Evolutionary conservation across 768 basidiomycete species (phyloP), one percentile per base, ranked within the genome.

Genomic region (Chalciporus pseudorubinellus): DNA sequence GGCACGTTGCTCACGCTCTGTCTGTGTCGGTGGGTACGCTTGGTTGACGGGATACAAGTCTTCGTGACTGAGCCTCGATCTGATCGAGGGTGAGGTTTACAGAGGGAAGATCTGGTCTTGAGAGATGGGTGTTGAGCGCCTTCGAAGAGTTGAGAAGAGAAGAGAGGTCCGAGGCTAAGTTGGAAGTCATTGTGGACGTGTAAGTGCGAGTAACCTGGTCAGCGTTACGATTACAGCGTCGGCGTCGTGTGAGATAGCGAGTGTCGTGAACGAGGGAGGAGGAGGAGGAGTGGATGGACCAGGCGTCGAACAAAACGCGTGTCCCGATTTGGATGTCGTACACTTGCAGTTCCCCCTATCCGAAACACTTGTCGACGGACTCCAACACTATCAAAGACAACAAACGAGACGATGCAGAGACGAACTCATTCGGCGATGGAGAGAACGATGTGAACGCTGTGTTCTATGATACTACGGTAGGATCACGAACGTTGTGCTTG

Each of bases 71-170:
- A 0, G 88, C 85, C 68, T 98, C 95, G 56, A 99, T 89, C 73
- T 98, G 92, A 69, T 95, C 94, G 28, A 98, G 79, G 2, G 92
- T 91, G 50, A 95, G 84, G 50, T 89, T 83, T 39, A 99, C 85
- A 3, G 88, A 81, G 11, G 95, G 95, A 2, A 98, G 74, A 60
- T 97, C 92, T 4, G 85, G 85, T 39, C 81, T 77, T 4, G 84
- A 79, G 24, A 93, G 72, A 66, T 93, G 89, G 0, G 86, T 83
- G 10, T 85, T 92, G 31, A 94, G 80, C 22, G 80, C 81, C 62
- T 79, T 83, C 9, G 87, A 87, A 22, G 84, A 80, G 42, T 81
- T 81, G 59, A 90, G 69, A 48, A 91, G 72, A n/a, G 87, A 77
- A 31, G 86, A 84, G 2, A 90, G 74, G 64, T 89, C 83, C 39